Percentiles rank a stretch among this genome's conserved stretches.
These are phyloP conservation scores for Stentor roeselii DNA, from an alignment of 73 alveolate species.

Conservation along the genomic window DNA sequence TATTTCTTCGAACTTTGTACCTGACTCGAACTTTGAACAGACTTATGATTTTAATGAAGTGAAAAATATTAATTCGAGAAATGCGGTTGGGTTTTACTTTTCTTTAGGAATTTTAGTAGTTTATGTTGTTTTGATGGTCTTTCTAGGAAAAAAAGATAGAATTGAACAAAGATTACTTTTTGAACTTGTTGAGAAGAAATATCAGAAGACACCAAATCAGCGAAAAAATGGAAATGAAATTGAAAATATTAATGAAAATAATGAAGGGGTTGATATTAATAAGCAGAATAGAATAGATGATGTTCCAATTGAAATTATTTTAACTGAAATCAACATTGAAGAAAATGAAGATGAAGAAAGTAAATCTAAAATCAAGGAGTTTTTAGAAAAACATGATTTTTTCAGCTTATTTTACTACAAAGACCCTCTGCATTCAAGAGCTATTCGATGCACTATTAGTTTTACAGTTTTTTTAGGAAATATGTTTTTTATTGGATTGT, in stretches of 20 bases:
- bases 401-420: background rate
- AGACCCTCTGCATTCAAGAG: background rate
- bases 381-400: background rate
- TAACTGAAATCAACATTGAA: too few relatives aligned
- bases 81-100: background rate
- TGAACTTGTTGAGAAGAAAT: too few relatives aligned
- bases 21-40: background rate
- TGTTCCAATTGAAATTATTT: too few relatives aligned
- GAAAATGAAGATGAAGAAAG: too few relatives aligned
- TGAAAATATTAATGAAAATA: too few relatives aligned
- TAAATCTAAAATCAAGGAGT: background rate
- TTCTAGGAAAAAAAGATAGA: too few relatives aligned
- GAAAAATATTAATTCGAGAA: background rate
- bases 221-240: too few relatives aligned
- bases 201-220: too few relatives aligned
- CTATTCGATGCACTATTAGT: background rate
- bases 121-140: too few relatives aligned
- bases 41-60: background rate
- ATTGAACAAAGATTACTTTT: too few relatives aligned
- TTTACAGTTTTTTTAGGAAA: constrained; percentile 6
- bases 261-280: too few relatives aligned
- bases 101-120: background rate
- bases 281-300: too few relatives aligned
- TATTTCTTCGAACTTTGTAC: background rate
- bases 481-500: constrained; percentile 17